phyloP scores from a whole-genome alignment of 1,284 basidiomycete species.

The Apiotrichum brassicae region DNA sequence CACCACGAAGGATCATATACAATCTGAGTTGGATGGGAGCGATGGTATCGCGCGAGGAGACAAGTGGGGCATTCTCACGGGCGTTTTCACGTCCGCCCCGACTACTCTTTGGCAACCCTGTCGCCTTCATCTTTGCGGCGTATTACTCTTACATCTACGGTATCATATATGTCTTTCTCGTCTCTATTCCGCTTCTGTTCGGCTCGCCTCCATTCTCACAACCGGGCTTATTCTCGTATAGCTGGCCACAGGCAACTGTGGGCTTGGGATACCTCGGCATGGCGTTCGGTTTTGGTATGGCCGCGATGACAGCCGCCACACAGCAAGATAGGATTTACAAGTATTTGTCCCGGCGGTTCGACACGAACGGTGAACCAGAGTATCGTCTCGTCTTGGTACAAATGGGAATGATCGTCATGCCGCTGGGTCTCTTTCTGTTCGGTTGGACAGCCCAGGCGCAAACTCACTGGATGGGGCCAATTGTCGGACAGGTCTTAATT shows the following conservation, averaged over 20 bases:
- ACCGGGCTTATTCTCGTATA: conserved; percentile 43
- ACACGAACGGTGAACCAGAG: conserved; percentile 42
- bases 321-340: conserved; percentile 48
- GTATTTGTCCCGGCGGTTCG: conserved; percentile 28
- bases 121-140: conserved; percentile 45
- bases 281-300: conserved; percentile 45
- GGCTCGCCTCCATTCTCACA: conserved; percentile 37
- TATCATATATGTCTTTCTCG: conserved; percentile 47
- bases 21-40: conserved; percentile 33
- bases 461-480: conserved; percentile 45
- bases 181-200: conserved; percentile 48
- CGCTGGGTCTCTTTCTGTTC: conserved; percentile 47
- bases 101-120: conserved; percentile 44
- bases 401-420: conserved; percentile 49
- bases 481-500: conserved; percentile 37
- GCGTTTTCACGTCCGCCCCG: conserved; percentile 47
- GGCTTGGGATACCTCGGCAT: conserved; percentile 47
- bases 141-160: conserved; percentile 51
- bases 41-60: conserved; percentile 34
- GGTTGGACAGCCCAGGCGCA: conserved; percentile 42
- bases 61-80: conserved; percentile 23
- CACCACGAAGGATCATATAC: conserved; percentile 19
- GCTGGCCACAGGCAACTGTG: conserved; percentile 42
- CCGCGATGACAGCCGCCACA: conserved; percentile 42
- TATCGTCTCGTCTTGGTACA: conserved; percentile 47